Evolutionary conservation across 805 yeast species (phyloP).

Genomic region (Candida broadrunensis): DNA sequence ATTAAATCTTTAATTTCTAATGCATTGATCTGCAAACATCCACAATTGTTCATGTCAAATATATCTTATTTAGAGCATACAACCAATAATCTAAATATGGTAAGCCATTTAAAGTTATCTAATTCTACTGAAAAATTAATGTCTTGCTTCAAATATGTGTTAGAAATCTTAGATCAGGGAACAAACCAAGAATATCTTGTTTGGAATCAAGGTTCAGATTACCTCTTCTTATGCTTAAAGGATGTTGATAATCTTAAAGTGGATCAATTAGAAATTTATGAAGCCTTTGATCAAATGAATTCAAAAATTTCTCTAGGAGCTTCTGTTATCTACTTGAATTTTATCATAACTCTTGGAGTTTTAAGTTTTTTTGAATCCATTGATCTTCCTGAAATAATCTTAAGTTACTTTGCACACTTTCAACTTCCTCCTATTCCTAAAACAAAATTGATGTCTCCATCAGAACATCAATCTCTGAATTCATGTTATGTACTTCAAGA

Average conservation of each 20-base stretch:
- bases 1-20: background rate
- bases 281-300: slow-evolving; percentile 14
- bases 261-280: slow-evolving; percentile 13
- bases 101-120: background rate
- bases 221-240: slow-evolving; percentile 9
- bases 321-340: slow-evolving; percentile 14
- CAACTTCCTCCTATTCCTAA: slow-evolving; percentile 28
- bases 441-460: background rate
- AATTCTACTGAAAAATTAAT: slow-evolving; percentile 1
- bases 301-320: slow-evolving; percentile 19
- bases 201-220: slow-evolving; percentile 7
- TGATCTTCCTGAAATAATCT: slow-evolving; percentile 10
- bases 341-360: slow-evolving; percentile 12
- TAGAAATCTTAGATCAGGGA: slow-evolving; percentile 22
- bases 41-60: background rate
- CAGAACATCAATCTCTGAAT: background rate
- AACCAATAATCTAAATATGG: too few relatives aligned
- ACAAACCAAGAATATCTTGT: slow-evolving; percentile 5
- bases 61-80: too few relatives aligned
- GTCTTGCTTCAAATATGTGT: slow-evolving; percentile 13
- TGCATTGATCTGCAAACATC: background rate
- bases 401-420: slow-evolving; percentile 12
- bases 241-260: background rate
- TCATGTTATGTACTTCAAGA: background rate
- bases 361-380: slow-evolving; percentile 6